Percentiles rank a stretch among this genome's conserved stretches.
These are phyloP conservation scores for Apostasia ramifera DNA, from an alignment of 106 monocot genomes.

Conservation along the genomic window DNA sequence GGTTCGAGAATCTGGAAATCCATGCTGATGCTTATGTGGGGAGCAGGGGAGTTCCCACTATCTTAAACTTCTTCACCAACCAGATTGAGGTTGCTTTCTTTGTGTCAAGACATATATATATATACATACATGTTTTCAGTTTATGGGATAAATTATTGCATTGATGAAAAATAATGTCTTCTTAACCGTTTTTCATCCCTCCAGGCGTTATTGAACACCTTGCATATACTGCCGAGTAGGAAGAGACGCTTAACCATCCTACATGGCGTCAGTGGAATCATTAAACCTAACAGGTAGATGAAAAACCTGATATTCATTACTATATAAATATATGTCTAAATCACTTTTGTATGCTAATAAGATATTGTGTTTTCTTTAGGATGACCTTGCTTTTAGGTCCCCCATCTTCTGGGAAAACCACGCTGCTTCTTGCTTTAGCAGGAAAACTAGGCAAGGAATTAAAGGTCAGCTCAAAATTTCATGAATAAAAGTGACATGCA, in stretches of 20 bases:
- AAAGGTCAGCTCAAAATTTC: too few species aligned
- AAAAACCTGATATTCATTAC: not conserved
- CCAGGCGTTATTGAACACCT: constrained; percentile 14
- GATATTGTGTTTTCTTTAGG: not conserved
- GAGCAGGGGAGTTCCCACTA: constrained; percentile 11
- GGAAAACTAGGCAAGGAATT: too few species aligned
- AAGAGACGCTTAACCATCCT: constrained; percentile 33
- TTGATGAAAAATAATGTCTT: not conserved
- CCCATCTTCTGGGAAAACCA: too few species aligned
- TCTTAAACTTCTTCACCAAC: constrained; percentile 19
- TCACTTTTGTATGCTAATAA: not conserved
- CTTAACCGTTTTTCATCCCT: not conserved
- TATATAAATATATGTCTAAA: not conserved
- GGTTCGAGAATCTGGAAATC: constrained; percentile 40
- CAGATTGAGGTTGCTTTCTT: constrained; percentile 10
- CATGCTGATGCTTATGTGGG: constrained; percentile 38
- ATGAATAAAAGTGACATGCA: not conserved
- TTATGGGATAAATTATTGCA: not conserved
- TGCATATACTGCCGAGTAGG: constrained; percentile 34
- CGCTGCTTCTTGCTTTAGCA: too few species aligned
- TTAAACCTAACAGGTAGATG: constrained; percentile 33
- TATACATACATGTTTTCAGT: not conserved
- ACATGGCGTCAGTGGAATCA: constrained; percentile 36
- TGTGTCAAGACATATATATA: too few species aligned
- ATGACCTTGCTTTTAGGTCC: too few species aligned